These are phyloP conservation scores for Aspergillus bridgeri DNA, from an alignment of 495 filamentous ascomycete species.

Conservation along the genomic window DNA sequence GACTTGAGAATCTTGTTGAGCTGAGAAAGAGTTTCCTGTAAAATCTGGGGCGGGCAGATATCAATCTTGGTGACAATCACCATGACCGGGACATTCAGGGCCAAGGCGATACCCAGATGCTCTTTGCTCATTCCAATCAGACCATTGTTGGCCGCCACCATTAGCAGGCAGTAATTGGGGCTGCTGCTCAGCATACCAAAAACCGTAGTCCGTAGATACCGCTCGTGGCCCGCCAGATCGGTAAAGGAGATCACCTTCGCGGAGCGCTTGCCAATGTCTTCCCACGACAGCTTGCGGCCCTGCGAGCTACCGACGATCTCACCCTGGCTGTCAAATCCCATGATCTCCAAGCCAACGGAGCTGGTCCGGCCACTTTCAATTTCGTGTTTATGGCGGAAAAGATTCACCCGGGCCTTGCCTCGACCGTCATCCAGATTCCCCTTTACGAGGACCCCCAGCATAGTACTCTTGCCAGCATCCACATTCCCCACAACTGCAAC, in stretches of 20 bases:
- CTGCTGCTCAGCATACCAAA: slow-evolving; percentile 93
- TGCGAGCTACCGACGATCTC: slow-evolving; percentile 80
- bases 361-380: slow-evolving; percentile 92
- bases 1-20: slow-evolving; percentile 89
- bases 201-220: slow-evolving; percentile 92
- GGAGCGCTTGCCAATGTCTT: slow-evolving; percentile 93
- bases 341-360: slow-evolving; percentile 97
- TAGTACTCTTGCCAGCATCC: slow-evolving; percentile 94
- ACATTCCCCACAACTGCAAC: slow-evolving; percentile 98
- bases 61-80: slow-evolving; percentile 99
- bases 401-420: slow-evolving; percentile 90
- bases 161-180: slow-evolving; percentile 95
- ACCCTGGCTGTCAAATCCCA: slow-evolving; percentile 91
- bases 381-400: slow-evolving; percentile 97
- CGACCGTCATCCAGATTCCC: slow-evolving; percentile 92
- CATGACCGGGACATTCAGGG: slow-evolving; percentile 95
- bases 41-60: slow-evolving; percentile 93
- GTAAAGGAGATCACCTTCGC: slow-evolving; percentile 96
- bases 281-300: slow-evolving; percentile 89
- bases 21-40: slow-evolving; percentile 91
- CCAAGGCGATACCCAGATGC: slow-evolving; percentile 91
- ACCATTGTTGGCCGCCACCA: slow-evolving; percentile 98
- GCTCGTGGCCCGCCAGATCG: slow-evolving; percentile 92
- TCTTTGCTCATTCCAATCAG: slow-evolving; percentile 98
- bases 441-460: slow-evolving; percentile 95